Evolutionary conservation across 768 basidiomycete species (phyloP), one percentile per base, ranked within the genome.

Genomic region (Amanita subjunquillea): DNA sequence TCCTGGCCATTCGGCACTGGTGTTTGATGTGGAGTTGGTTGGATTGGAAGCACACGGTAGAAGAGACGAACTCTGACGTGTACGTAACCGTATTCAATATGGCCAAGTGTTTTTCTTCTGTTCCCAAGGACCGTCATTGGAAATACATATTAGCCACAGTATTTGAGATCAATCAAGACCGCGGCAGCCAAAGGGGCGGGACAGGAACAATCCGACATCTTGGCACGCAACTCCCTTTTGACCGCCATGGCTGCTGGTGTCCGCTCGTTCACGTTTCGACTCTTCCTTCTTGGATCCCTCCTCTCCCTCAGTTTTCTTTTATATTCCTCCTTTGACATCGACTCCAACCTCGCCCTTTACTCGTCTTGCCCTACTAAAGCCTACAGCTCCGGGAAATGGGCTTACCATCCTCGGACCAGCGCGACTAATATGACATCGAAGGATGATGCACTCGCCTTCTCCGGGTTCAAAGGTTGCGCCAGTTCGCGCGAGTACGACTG

Each of bases 11-110:
- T 81, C 91, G 10, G 83, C 84, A 6, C 74, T 95, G 25, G 81
- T 91, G 17, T 95, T 96, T 68, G 87, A 90, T 6, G 87, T 89
- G 9, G 91, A 95, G 63, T 76, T 95, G 25, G 69, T 85, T n/a
- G 73, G 72, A 41, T 66, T 94, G 59, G 73, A 84, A 50, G 67
- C 69, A 45, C 67, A 67, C 49, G 56, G 57, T 25, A 61, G 61
- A 48, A 76, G 68, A 51, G 71, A 83, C 45, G 85, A 87, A 64
- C 69, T 87, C 50, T 87, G 70, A 64, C 8, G 36, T 46, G 44
- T 46, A 46, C 44, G 44, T 46, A 46, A 46, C 13, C 44, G 29
- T 46, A 10, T 20, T 17, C n/a, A 29, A 45, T 17, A 30, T 46
- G 13, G 44, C 17, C 9, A 45, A 45, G 44, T 3, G 8, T 20